Percentiles rank a stretch among this genome's conserved stretches.
Conservation (phyloP, 2,329 filamentous ascomycete genomes). For the Microsporum canis region DNA sequence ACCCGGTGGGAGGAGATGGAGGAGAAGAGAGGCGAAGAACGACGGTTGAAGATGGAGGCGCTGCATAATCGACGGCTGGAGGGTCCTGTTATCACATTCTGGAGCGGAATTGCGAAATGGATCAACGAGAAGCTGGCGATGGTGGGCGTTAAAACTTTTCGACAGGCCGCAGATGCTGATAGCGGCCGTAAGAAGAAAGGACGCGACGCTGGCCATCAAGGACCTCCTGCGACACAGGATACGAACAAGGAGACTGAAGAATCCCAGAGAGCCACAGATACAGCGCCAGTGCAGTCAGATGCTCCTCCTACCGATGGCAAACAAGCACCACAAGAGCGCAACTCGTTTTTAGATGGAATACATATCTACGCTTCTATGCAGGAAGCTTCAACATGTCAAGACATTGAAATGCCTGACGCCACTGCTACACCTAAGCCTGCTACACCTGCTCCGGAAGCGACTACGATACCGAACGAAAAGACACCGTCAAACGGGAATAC, state of each 20-base stretch:
- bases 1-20: conserved; percentile 93
- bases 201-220: conserved; percentile 5
- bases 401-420: neutral
- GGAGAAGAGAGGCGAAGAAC: conserved; percentile 73
- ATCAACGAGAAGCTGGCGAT: conserved; percentile 61
- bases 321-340: neutral
- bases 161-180: conserved; percentile 28
- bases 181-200: conserved; percentile 7
- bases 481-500: neutral
- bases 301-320: conserved; percentile 5
- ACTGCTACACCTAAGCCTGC: neutral
- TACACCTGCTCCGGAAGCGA: neutral
- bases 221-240: neutral
- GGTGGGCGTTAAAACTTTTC: conserved; percentile 51
- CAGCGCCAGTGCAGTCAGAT: neutral
- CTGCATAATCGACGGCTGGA: conserved; percentile 76
- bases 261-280: neutral
- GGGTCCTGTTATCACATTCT: conserved; percentile 81
- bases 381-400: conserved; percentile 4
- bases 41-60: conserved; percentile 71
- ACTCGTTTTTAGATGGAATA: conserved; percentile 18
- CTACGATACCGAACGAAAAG: neutral
- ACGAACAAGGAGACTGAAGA: neutral
- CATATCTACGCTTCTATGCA: conserved; percentile 18
- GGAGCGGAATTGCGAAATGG: conserved; percentile 84